Conservation (phyloP, 306 rosid species). For the Cucumis melo region DNA sequence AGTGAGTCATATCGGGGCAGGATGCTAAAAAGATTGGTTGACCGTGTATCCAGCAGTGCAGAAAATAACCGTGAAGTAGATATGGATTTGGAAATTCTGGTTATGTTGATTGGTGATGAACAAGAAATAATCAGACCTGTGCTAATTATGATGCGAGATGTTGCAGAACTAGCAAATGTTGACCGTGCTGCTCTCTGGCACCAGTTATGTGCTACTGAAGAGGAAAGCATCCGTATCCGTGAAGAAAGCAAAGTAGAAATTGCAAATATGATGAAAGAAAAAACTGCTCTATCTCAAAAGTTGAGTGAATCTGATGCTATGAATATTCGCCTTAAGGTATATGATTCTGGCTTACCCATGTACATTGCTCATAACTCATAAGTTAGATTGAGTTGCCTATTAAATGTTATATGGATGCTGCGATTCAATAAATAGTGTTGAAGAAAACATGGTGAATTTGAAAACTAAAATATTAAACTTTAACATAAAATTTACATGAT, state of each 20-base stretch:
- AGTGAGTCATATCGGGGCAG: conserved; percentile 65
- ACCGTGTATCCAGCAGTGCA: conserved; percentile 59
- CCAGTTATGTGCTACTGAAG: conserved; percentile 85
- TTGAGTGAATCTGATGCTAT: conserved; percentile 71
- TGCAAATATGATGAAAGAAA: conserved; percentile 51
- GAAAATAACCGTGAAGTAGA: conserved; percentile 59
- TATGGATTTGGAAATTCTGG: conserved; percentile 76
- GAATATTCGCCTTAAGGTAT: conserved; percentile 78
- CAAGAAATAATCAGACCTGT: conserved; percentile 68
- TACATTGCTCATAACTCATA: conserved; percentile 1
- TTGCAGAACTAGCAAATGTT: conserved; percentile 80
- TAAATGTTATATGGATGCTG: neutral
- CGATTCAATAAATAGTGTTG: neutral
- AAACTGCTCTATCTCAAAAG: conserved; percentile 48
- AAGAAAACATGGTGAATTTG: neutral
- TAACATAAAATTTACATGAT: neutral
- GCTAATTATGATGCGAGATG: conserved; percentile 90
- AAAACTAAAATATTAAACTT: neutral
- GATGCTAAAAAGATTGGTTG: conserved; percentile 86
- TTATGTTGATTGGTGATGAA: conserved; percentile 74
- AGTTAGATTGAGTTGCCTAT: neutral
- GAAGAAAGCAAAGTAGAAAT: conserved; percentile 68
- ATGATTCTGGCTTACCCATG: conserved; percentile 33
- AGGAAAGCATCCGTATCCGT: conserved; percentile 59
- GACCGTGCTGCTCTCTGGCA: conserved; percentile 97